Evolutionary conservation across 176 grass and related monocot species (phyloP).

Genomic region (Neostapfia colusana): DNA sequence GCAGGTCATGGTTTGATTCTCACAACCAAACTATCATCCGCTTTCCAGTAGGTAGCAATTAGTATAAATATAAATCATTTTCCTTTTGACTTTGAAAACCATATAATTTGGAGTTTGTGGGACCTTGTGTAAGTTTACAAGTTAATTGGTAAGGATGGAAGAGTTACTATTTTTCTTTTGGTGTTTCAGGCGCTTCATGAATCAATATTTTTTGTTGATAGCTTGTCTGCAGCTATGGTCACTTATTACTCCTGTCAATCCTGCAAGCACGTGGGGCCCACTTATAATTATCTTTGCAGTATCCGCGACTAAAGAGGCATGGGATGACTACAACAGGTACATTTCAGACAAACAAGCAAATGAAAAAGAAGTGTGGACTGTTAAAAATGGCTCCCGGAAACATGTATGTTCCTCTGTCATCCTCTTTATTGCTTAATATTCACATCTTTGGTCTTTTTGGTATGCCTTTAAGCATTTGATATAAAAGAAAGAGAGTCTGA

Average conservation of each 20-base stretch:
- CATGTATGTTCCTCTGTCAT: slow-evolving; percentile 59
- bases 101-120: background rate
- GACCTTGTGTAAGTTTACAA: background rate
- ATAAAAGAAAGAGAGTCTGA: background rate
- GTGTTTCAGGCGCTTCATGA: slow-evolving; percentile 92
- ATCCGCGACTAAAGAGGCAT: slow-evolving; percentile 93
- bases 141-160: slow-evolving; percentile 19
- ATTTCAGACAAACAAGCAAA: slow-evolving; percentile 90
- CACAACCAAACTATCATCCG: background rate
- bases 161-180: slow-evolving; percentile 36
- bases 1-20: background rate
- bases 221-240: slow-evolving; percentile 94
- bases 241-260: slow-evolving; percentile 96
- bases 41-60: background rate
- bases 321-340: slow-evolving; percentile 99
- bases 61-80: background rate
- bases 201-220: slow-evolving; percentile 97
- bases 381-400: slow-evolving; percentile 77
- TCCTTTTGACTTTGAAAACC: background rate
- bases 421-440: background rate
- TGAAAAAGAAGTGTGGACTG: slow-evolving; percentile 91
- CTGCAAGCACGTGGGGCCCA: slow-evolving; percentile 94
- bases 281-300: slow-evolving; percentile 93
- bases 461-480: slow-evolving; percentile 2
- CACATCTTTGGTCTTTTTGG: background rate